These are phyloP conservation scores for Psilocybe sp. DNA, from an alignment of 768 basidiomycete genomes.

Conservation along the genomic window DNA sequence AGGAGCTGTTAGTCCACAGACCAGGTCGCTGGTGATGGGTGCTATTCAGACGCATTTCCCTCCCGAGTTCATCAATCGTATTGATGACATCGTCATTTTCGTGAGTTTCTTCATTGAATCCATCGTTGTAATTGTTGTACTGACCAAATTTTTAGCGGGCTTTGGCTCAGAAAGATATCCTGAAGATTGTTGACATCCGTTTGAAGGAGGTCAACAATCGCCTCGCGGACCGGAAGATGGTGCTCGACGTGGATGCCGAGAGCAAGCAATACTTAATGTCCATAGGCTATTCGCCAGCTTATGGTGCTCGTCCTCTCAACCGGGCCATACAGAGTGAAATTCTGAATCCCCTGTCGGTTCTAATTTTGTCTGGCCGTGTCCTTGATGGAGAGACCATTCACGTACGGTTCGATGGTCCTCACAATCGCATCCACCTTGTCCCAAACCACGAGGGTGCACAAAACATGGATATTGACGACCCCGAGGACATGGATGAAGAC, in stretches of 20 bases:
- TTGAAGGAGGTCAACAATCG: conserved; percentile 83
- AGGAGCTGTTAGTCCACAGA: conserved; percentile 61
- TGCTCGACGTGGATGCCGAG: conserved; percentile 68
- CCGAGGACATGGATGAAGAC: conserved; percentile 34
- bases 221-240: conserved; percentile 77
- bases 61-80: conserved; percentile 89
- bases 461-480: conserved; percentile 62
- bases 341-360: conserved; percentile 83
- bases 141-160: conserved; percentile 53
- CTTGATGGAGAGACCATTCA: conserved; percentile 76
- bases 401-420: conserved; percentile 77
- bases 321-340: conserved; percentile 90
- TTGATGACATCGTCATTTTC: conserved; percentile 85
- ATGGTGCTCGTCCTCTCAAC: conserved; percentile 92
- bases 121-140: conserved; percentile 20
- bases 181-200: conserved; percentile 87
- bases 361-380: conserved; percentile 81
- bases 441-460: conserved; percentile 76
- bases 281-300: conserved; percentile 75
- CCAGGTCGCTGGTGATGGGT: conserved; percentile 68
- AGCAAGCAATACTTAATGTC: conserved; percentile 76
- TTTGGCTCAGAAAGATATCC: conserved; percentile 71
- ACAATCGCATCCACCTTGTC: conserved; percentile 72
- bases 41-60: conserved; percentile 85
- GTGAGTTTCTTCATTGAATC: conserved; percentile 30